These are phyloP conservation scores for Colletotrichum somersetense DNA, from an alignment of 2,329 filamentous ascomycete species.

Conservation along the genomic window DNA sequence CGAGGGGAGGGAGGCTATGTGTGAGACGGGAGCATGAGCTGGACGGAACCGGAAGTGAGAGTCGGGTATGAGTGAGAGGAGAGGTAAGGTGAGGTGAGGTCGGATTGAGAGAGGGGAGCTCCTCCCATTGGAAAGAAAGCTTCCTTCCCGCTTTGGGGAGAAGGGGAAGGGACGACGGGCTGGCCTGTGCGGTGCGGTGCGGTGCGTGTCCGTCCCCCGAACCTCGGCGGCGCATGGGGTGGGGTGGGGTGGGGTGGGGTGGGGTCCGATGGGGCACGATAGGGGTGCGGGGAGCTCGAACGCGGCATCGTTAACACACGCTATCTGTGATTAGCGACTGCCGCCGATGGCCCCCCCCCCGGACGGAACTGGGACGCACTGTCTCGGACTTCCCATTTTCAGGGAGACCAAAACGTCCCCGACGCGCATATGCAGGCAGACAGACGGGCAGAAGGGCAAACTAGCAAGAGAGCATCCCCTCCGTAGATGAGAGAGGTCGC, in stretches of 20 bases:
- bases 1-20: background rate
- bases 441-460: background rate
- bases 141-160: constrained; percentile 13
- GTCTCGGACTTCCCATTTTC: constrained; percentile 35
- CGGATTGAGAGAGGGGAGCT: constrained; percentile 20
- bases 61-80: background rate
- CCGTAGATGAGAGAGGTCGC: background rate
- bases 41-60: background rate
- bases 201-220: background rate
- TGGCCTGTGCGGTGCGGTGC: constrained; percentile 18
- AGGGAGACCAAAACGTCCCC: background rate
- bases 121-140: constrained; percentile 10
- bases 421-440: background rate
- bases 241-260: background rate
- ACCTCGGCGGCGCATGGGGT: constrained; percentile 11
- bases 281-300: background rate
- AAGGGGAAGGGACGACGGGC: background rate
- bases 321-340: constrained; percentile 6
- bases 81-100: constrained; percentile 4
- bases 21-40: background rate
- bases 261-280: constrained; percentile 18
- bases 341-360: background rate
- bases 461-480: background rate
- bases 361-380: constrained; percentile 23
- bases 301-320: constrained; percentile 15